Evolutionary conservation across 2,329 filamentous ascomycete genomes (phyloP).

Genomic region (Zymoseptoria tritici): DNA sequence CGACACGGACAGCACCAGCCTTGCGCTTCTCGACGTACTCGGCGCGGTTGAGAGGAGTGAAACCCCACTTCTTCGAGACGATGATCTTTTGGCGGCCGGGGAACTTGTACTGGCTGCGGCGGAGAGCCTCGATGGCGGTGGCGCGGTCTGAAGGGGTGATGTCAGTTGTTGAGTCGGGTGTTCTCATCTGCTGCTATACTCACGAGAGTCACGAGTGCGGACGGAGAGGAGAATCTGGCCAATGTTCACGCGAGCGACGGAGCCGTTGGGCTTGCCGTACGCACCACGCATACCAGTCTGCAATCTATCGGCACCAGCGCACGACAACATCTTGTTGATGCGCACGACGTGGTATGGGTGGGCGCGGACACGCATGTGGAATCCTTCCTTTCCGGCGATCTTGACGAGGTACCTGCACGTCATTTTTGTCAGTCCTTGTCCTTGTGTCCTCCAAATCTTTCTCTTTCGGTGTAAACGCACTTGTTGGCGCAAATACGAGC

Average conservation of each 20-base stretch:
- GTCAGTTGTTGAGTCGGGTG: conserved; percentile 13
- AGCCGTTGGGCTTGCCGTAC: conserved; percentile 99
- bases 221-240: conserved; percentile 97
- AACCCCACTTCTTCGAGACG: conserved; percentile 99
- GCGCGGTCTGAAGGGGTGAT: conserved; percentile 58
- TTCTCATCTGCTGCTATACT: conserved; percentile 32
- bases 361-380: conserved; percentile 68
- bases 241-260: conserved; percentile 99
- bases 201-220: conserved; percentile 89
- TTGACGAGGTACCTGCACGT: conserved; percentile 56
- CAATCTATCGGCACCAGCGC: conserved; percentile 99
- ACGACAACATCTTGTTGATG: conserved; percentile 99
- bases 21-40: conserved; percentile 96
- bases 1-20: conserved; percentile 86
- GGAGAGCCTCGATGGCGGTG: conserved; percentile 94
- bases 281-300: conserved; percentile 99
- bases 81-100: conserved; percentile 99
- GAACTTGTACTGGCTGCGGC: conserved; percentile 99
- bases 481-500: conserved; percentile 99
- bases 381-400: conserved; percentile 62
- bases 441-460: not conserved
- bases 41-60: conserved; percentile 95
- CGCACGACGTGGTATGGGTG: conserved; percentile 99
- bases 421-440: conserved; percentile 2
- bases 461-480: conserved; percentile 42